Percentiles rank a stretch among this genome's conserved stretches.
phyloP scores from a whole-genome alignment of 169 alveolate species.

The Plasmodium reichenowi region DNA sequence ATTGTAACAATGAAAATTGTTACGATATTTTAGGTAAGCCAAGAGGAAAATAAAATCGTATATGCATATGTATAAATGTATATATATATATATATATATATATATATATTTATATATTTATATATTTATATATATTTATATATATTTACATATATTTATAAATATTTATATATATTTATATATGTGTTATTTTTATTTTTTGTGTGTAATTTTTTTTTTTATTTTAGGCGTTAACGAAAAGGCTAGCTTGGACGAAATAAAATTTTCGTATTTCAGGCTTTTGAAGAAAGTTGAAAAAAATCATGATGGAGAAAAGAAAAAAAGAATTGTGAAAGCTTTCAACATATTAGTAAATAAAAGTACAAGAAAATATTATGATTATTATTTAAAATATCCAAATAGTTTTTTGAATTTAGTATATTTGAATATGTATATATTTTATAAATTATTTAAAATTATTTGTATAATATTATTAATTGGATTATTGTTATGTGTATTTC shows the following conservation, averaged over 20 bases:
- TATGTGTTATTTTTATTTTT: no score
- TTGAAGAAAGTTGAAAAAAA: conserved; percentile 2
- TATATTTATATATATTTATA: background rate
- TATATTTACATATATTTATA: no score
- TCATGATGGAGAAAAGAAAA: conserved; percentile 26
- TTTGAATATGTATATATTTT: conserved; percentile 21
- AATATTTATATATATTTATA: no score
- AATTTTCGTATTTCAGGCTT: conserved; percentile 14
- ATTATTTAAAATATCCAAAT: conserved; percentile 58
- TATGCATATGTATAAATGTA: background rate
- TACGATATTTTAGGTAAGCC: conserved; percentile 43
- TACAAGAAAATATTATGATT: conserved; percentile 55
- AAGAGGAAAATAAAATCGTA: background rate
- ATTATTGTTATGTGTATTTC: conserved; percentile 23
- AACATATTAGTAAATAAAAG: conserved; percentile 31
- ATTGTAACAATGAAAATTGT: conserved; percentile 56
- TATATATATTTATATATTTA: background rate
- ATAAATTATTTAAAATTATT: conserved; percentile 44
- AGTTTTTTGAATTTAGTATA: conserved; percentile 48
- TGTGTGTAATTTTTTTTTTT: background rate
- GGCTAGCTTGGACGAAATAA: conserved; percentile 14
- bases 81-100: no score
- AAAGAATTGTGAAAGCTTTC: conserved; percentile 41
- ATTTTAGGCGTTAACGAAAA: conserved; percentile 24
- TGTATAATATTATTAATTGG: conserved; percentile 6